Evolutionary conservation across 2,329 filamentous ascomycete genomes (phyloP).

Genomic region (Penicillium olsonii): DNA sequence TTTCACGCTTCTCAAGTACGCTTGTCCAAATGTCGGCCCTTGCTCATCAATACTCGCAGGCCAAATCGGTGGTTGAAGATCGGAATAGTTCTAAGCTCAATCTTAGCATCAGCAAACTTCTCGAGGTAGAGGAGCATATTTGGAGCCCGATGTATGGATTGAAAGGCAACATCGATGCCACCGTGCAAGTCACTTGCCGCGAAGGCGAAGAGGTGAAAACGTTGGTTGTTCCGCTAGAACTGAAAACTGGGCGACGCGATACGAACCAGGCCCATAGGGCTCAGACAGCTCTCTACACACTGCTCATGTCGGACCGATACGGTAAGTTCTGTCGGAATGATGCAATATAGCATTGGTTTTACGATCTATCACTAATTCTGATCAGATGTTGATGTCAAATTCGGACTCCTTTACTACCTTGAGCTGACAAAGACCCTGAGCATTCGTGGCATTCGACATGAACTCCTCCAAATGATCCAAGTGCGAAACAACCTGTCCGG

Average conservation of each 20-base stretch:
- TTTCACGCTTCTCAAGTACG: background rate
- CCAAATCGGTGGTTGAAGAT: conserved; percentile 74
- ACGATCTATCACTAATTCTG: conserved; percentile 15
- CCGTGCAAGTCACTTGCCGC: conserved; percentile 81
- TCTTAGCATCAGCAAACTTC: conserved; percentile 87
- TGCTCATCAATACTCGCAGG: conserved; percentile 44
- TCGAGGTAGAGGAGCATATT: conserved; percentile 96
- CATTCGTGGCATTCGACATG: conserved; percentile 80
- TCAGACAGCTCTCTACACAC: conserved; percentile 91
- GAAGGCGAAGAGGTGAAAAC: conserved; percentile 67
- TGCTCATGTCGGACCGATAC: conserved; percentile 90
- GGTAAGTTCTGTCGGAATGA: conserved; percentile 42
- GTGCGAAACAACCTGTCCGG: conserved; percentile 87
- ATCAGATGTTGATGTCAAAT: conserved; percentile 79
- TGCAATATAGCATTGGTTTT: background rate
- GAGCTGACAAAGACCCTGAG: conserved; percentile 84
- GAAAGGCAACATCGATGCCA: conserved; percentile 97
- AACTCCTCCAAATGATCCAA: conserved; percentile 95
- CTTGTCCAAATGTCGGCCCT: background rate
- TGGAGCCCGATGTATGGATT: conserved; percentile 98
- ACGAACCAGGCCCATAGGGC: conserved; percentile 81
- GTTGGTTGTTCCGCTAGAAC: conserved; percentile 86
- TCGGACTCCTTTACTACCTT: conserved; percentile 92
- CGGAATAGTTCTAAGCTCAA: conserved; percentile 73
- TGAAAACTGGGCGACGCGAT: conserved; percentile 86